Percentiles rank a stretch among this genome's conserved stretches.
Conservation (phyloP, 192 early-diverging fungal genomes). For the Dissophora globulifera region DNA sequence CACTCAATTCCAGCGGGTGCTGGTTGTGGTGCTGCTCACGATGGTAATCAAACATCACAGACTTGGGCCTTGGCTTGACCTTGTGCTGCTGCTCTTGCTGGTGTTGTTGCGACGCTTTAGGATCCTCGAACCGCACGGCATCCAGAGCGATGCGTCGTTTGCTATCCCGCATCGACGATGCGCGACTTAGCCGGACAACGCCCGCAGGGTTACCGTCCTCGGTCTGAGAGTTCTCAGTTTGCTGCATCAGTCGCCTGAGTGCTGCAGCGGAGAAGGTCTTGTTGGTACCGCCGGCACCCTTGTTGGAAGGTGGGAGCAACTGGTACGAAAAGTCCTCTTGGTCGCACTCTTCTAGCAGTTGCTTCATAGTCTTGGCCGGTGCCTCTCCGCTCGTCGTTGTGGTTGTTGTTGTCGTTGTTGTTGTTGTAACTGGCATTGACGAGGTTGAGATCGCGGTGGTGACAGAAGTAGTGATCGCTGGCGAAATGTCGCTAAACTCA, state of each 20-base stretch:
- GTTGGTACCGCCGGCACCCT: neutral
- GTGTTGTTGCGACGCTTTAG: neutral
- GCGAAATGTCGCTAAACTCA: too few relatives aligned
- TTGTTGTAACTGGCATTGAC: too few relatives aligned
- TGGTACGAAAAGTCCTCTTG: constrained; percentile 14
- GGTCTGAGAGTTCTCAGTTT: too few relatives aligned
- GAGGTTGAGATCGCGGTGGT: too few relatives aligned
- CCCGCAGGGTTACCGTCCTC: too few relatives aligned
- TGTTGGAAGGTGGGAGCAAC: constrained; percentile 2
- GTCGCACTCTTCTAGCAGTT: constrained; percentile 29
- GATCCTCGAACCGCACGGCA: constrained; percentile 24
- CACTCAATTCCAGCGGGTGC: neutral
- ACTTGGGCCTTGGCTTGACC: neutral
- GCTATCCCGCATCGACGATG: constrained; percentile 43
- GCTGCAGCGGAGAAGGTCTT: constrained; percentile 37
- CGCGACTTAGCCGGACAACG: constrained; percentile 24
- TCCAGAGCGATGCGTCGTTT: constrained; percentile 25
- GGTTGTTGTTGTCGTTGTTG: too few relatives aligned
- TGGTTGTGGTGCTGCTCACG: neutral
- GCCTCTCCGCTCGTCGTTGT: neutral
- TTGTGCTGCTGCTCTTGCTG: neutral
- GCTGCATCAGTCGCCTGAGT: constrained; percentile 4
- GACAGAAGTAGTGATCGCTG: too few relatives aligned
- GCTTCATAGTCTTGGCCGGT: constrained; percentile 28
- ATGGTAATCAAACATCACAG: neutral